A percentile compares a stretch with the other conserved stretches of the same genome.
Conservation (phyloP, 352 stramenopile species). For the Plasmopara viticola region DNA sequence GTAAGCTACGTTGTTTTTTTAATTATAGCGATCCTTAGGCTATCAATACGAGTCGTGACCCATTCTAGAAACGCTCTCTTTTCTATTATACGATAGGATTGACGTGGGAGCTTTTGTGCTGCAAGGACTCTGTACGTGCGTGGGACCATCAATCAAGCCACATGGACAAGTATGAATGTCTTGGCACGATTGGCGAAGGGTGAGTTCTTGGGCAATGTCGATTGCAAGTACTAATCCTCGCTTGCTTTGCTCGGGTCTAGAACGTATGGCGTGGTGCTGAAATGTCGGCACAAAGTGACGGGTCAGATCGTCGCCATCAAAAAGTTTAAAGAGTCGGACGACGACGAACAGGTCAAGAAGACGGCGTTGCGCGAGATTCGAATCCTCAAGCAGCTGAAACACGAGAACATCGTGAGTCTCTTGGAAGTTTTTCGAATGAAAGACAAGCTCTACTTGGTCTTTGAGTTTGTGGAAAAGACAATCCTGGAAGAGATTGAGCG, state of each 20-base stretch:
- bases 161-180: slow-evolving; percentile 87
- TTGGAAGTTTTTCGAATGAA: slow-evolving; percentile 84
- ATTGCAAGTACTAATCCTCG: background rate
- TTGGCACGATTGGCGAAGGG: slow-evolving; percentile 85
- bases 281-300: slow-evolving; percentile 75
- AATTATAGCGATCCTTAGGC: slow-evolving; percentile 19
- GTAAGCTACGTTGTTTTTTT: too few relatives aligned
- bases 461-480: slow-evolving; percentile 87
- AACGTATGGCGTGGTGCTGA: slow-evolving; percentile 84
- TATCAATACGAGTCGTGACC: slow-evolving; percentile 24
- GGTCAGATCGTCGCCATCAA: slow-evolving; percentile 88
- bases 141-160: background rate
- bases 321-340: slow-evolving; percentile 88
- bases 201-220: slow-evolving; percentile 16
- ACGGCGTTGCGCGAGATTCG: slow-evolving; percentile 80
- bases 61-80: slow-evolving; percentile 26
- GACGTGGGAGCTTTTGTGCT: too few relatives aligned
- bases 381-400: slow-evolving; percentile 79
- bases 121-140: background rate
- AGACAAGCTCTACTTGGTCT: slow-evolving; percentile 79
- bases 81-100: slow-evolving; percentile 1
- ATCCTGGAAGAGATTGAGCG: slow-evolving; percentile 88
- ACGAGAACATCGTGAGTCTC: slow-evolving; percentile 85
- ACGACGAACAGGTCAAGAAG: slow-evolving; percentile 88
- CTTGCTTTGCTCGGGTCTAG: slow-evolving; percentile 15